Evolutionary conservation across 495 filamentous ascomycete species (phyloP).

Genomic region (Penicillium paradoxum): DNA sequence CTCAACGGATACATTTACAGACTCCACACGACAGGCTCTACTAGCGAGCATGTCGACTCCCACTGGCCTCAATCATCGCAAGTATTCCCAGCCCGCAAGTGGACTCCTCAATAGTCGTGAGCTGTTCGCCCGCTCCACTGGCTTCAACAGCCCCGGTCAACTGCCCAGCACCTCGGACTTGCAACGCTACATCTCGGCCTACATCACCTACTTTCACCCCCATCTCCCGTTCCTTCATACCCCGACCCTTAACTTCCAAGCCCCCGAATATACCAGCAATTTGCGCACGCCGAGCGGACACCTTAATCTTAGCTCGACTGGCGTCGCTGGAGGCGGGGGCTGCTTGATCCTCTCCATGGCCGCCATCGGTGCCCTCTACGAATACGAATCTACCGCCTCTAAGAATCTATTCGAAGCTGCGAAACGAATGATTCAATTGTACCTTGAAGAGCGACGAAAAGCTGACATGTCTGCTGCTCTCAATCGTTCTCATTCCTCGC

Average conservation of each 20-base stretch:
- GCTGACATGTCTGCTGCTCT: slow-evolving; percentile 79
- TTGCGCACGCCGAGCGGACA: slow-evolving; percentile 50
- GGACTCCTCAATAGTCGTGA: slow-evolving; percentile 40
- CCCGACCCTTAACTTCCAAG: slow-evolving; percentile 87
- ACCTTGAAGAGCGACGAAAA: slow-evolving; percentile 88
- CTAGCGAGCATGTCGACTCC: slow-evolving; percentile 76
- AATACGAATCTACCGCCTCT: slow-evolving; percentile 71
- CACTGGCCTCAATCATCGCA: slow-evolving; percentile 65
- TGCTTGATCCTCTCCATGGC: slow-evolving; percentile 94
- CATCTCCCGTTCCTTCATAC: slow-evolving; percentile 92
- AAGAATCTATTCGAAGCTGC: slow-evolving; percentile 88
- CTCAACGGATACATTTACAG: slow-evolving; percentile 81
- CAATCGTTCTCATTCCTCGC: slow-evolving; percentile 53
- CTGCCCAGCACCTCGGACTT: slow-evolving; percentile 88
- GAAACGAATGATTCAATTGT: slow-evolving; percentile 91
- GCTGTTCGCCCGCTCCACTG: slow-evolving; percentile 41
- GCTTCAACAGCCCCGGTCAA: slow-evolving; percentile 47
- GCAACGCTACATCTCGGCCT: slow-evolving; percentile 85
- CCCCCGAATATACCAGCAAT: slow-evolving; percentile 59
- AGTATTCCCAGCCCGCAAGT: slow-evolving; percentile 70
- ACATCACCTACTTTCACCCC: slow-evolving; percentile 92
- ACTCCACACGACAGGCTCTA: slow-evolving; percentile 85
- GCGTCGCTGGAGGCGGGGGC: slow-evolving; percentile 74
- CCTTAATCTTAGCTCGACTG: slow-evolving; percentile 53
- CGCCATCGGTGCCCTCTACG: slow-evolving; percentile 92